A percentile compares a stretch with the other conserved stretches of the same genome.
phyloP scores from a whole-genome alignment of 164 flowering plant genomes.

The Vitis amurensis region DNA sequence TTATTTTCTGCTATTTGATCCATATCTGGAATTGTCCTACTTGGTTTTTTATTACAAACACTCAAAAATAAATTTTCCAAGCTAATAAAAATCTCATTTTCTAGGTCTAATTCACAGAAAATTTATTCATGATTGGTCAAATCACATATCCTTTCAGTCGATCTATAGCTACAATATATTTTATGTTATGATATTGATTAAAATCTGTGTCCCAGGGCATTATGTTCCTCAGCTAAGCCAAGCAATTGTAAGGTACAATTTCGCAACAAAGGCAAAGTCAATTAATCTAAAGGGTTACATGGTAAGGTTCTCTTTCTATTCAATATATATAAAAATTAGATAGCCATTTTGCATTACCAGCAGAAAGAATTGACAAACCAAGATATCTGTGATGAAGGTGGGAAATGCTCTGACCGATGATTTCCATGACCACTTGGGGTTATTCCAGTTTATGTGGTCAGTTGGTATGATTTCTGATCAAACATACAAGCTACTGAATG shows the following conservation, averaged over 20 bases:
- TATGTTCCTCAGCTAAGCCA: conserved; percentile 97
- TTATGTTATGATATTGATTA: neutral
- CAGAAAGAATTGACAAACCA: neutral
- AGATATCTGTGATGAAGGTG: conserved; percentile 54
- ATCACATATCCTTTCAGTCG: too few species aligned
- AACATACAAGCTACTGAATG: conserved; percentile 63
- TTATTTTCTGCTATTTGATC: too few species aligned
- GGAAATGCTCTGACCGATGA: conserved; percentile 95
- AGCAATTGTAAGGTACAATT: conserved; percentile 65
- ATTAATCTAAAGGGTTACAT: conserved; percentile 92
- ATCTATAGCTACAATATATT: neutral
- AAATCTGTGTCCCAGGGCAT: conserved; percentile 60
- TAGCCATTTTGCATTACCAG: neutral
- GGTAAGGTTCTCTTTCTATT: conserved; percentile 39
- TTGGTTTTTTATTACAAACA: too few species aligned
- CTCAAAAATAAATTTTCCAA: too few species aligned
- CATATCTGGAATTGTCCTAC: too few species aligned
- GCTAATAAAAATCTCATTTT: too few species aligned
- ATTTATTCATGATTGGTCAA: too few species aligned
- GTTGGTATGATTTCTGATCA: conserved; percentile 88
- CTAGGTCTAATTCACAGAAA: too few species aligned
- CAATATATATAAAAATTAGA: neutral
- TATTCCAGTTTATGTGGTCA: conserved; percentile 90
- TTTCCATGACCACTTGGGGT: conserved; percentile 74
- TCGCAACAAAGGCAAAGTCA: conserved; percentile 21